These are phyloP conservation scores for Porpolomopsis calyptriformis DNA, from an alignment of 768 basidiomycete genomes.

Conservation along the genomic window DNA sequence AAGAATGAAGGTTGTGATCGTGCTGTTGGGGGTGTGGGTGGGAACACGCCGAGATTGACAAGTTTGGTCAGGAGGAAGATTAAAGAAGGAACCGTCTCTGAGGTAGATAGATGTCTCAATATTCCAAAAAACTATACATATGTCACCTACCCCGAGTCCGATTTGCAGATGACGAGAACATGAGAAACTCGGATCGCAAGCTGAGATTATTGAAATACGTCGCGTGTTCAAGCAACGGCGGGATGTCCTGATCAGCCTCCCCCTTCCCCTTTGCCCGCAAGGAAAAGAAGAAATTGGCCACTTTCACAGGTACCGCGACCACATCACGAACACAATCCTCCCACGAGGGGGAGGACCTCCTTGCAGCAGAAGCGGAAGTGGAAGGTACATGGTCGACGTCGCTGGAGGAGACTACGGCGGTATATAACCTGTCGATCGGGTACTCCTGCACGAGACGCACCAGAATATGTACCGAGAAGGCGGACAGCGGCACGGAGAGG, in stretches of 20 bases:
- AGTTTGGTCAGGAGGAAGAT: slow-evolving; percentile 54
- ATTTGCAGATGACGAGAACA: slow-evolving; percentile 33
- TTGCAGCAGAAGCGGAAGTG: too few relatives aligned
- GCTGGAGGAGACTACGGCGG: slow-evolving; percentile 29
- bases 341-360: slow-evolving; percentile 45
- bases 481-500: slow-evolving; percentile 36
- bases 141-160: slow-evolving; percentile 34
- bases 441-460: slow-evolving; percentile 48
- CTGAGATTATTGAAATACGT: slow-evolving; percentile 46
- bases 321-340: slow-evolving; percentile 63
- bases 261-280: slow-evolving; percentile 31
- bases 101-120: slow-evolving; percentile 6
- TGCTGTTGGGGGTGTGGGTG: slow-evolving; percentile 34
- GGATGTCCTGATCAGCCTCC: too few relatives aligned
- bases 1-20: slow-evolving; percentile 71
- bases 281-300: slow-evolving; percentile 68
- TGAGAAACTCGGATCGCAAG: slow-evolving; percentile 40
- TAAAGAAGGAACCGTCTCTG: slow-evolving; percentile 34
- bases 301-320: slow-evolving; percentile 61
- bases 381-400: slow-evolving; percentile 8
- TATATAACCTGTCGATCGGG: slow-evolving; percentile 57
- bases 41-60: slow-evolving; percentile 58
- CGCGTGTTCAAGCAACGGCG: slow-evolving; percentile 42
- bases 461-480: slow-evolving; percentile 43
- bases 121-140: slow-evolving; percentile 2